Evolutionary conservation across 305 asterid species (phyloP).

Genomic region (Fraxinus ornus): DNA sequence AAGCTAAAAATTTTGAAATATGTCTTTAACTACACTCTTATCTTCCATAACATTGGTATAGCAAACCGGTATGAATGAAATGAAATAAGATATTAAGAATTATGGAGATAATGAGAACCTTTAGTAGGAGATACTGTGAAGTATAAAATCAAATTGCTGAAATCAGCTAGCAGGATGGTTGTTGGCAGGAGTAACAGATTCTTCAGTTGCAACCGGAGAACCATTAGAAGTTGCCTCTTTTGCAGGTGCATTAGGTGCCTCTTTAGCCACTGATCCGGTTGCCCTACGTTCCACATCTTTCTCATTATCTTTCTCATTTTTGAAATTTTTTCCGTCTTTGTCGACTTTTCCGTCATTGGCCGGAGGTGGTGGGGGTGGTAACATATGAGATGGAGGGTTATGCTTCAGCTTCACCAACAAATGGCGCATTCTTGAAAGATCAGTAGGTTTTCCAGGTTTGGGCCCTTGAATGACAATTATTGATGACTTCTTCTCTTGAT

Average conservation of each 20-base stretch:
- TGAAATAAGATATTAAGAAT: not conserved
- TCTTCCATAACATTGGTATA: slow-evolving; percentile 3
- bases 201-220: slow-evolving; percentile 19
- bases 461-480: slow-evolving; percentile 67
- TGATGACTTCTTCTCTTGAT: slow-evolving; percentile 68
- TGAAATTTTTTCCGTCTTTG: slow-evolving; percentile 39
- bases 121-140: not conserved
- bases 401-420: slow-evolving; percentile 69
- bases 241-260: slow-evolving; percentile 26
- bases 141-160: not conserved
- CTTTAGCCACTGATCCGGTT: slow-evolving; percentile 24
- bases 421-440: slow-evolving; percentile 70
- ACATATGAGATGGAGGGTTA: slow-evolving; percentile 77
- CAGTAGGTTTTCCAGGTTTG: slow-evolving; percentile 80
- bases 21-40: slow-evolving; percentile 5
- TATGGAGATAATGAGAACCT: not conserved
- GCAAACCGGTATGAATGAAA: slow-evolving; percentile 11
- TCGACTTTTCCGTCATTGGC: slow-evolving; percentile 44
- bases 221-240: slow-evolving; percentile 37
- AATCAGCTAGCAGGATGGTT: slow-evolving; percentile 34
- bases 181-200: slow-evolving; percentile 19
- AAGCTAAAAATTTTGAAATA: slow-evolving; percentile 5
- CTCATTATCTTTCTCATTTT: slow-evolving; percentile 31
- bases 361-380: slow-evolving; percentile 64
- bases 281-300: slow-evolving; percentile 15